Base-by-base conservation (phyloP, 1,284 basidiomycete genomes). In the Mycena citricolor region DNA sequence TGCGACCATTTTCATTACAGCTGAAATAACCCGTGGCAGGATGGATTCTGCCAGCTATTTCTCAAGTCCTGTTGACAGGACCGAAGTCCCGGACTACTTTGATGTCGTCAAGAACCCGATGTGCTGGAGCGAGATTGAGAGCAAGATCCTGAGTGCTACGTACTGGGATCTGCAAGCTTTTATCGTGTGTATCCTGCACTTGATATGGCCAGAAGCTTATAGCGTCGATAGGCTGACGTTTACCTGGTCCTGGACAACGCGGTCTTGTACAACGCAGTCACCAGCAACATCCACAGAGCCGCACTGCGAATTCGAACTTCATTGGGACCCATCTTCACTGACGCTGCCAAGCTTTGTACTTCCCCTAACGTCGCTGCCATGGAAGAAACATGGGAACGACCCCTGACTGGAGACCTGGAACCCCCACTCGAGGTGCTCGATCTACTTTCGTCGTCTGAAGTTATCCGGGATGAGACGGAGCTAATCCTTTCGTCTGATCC, bases 1-100 rank as follows among this genome's bases (percentile, higher is more conserved):
- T n/a, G n/a, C n/a, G n/a, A n/a, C n/a, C n/a, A n/a, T n/a, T n/a
- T n/a, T n/a, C n/a, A n/a, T n/a, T n/a, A n/a, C n/a, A n/a, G n/a
- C n/a, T n/a, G n/a, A n/a, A n/a, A n/a, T n/a, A n/a, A n/a, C n/a
- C n/a, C n/a, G n/a, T n/a, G n/a, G n/a, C 58, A 97, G 92, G 5
- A 64, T 81, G 47, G 94, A 97, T 61, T 78, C 79, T 14, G 67
- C 77, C 6, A 81, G 83, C 22, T 75, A 84, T 47, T 97, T 95
- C 66, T 78, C 82, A 49, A 77, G 84, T 48, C 90, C 91, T 0
- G 92, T 97, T n/a, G 86, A 79, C 21, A 78, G 72, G 42, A 63
- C 63, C 0, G 84, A 90, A 29, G 92, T 93, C 0, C 94, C 94
- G 0, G 94, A 98, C 61, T 99, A 99, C 63, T 90, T 86, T 59